A percentile compares a stretch with the other conserved stretches of the same genome.
Conservation (phyloP, 2,329 filamentous ascomycete species). For the Aspergillus caelatus region DNA sequence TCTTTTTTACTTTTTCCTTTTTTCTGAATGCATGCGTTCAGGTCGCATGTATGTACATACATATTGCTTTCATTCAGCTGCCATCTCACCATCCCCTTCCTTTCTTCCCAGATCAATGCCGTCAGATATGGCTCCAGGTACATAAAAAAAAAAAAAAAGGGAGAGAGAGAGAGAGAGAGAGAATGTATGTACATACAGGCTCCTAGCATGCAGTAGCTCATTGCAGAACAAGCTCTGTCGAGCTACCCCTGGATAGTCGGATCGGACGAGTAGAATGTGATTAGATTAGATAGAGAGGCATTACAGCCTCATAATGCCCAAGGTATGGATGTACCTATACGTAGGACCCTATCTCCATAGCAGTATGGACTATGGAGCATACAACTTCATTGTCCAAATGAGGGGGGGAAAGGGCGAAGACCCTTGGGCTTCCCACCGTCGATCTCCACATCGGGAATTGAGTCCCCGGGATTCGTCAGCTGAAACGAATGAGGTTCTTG, state of each 20-base stretch:
- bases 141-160: neutral
- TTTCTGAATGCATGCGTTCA: neutral
- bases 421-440: neutral
- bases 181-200: neutral
- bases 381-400: neutral
- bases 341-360: neutral
- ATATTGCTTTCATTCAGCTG: neutral
- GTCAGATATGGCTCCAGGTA: neutral
- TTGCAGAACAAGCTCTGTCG: neutral
- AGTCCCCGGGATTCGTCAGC: slow-evolving; percentile 3
- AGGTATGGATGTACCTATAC: neutral
- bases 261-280: neutral
- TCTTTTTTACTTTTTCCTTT: neutral
- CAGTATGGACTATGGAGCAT: neutral
- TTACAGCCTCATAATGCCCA: neutral
- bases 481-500: neutral
- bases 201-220: neutral
- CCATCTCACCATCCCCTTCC: neutral
- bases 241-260: neutral
- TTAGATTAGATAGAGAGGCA: neutral
- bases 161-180: neutral
- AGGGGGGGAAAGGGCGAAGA: neutral
- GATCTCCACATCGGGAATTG: slow-evolving; percentile 2
- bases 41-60: neutral
- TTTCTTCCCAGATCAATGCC: neutral